These are phyloP conservation scores for Cercophora sp. DNA, from an alignment of 495 filamentous ascomycete genomes.

Conservation along the genomic window DNA sequence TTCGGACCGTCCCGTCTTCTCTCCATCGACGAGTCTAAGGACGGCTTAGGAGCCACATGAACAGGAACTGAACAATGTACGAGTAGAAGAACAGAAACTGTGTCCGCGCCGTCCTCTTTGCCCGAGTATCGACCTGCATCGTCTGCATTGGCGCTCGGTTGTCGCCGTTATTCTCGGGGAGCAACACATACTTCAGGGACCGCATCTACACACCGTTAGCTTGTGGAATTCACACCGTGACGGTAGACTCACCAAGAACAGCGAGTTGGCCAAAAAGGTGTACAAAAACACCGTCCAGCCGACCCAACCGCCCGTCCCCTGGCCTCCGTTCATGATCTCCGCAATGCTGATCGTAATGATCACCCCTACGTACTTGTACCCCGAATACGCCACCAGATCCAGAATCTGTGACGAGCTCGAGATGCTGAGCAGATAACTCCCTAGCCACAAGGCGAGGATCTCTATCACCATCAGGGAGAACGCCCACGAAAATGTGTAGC, in stretches of 20 bases:
- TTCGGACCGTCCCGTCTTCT: neutral
- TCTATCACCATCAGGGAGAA: constrained; percentile 79
- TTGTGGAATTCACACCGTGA: neutral
- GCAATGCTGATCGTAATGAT: constrained; percentile 78
- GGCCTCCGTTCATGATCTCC: constrained; percentile 69
- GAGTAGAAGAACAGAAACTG: constrained; percentile 96
- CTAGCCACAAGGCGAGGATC: constrained; percentile 83
- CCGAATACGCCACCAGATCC: constrained; percentile 91
- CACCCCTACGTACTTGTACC: constrained; percentile 97
- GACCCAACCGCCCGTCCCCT: constrained; percentile 78
- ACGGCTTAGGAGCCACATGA: constrained; percentile 85
- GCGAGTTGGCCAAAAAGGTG: constrained; percentile 88
- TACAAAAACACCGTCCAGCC: constrained; percentile 88
- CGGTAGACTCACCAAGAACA: constrained; percentile 72
- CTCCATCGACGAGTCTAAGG: constrained; percentile 18
- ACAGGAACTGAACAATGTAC: constrained; percentile 86
- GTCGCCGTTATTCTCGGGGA: constrained; percentile 74
- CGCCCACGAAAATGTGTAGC: constrained; percentile 78
- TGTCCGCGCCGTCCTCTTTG: constrained; percentile 82
- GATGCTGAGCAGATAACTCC: constrained; percentile 89
- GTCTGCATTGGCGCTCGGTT: constrained; percentile 70
- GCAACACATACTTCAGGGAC: constrained; percentile 89
- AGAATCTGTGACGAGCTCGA: constrained; percentile 81
- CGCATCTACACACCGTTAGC: constrained; percentile 62
- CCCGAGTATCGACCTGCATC: constrained; percentile 60